Conservation (phyloP, 768 basidiomycete genomes). For the Pleurotus citrinopileatus region DNA sequence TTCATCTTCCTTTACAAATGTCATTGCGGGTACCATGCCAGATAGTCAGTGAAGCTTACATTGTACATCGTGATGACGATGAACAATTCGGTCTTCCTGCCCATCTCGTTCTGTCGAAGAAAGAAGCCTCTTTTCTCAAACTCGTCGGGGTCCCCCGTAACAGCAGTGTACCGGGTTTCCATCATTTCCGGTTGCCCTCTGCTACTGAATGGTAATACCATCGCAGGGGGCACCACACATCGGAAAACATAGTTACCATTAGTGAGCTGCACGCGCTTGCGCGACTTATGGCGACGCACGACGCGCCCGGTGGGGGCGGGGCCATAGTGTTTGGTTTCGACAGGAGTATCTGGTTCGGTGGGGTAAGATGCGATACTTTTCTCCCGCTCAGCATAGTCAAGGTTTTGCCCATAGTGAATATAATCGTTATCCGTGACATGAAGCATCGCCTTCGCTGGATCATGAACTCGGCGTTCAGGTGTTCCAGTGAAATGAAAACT, state of each 20-base stretch:
- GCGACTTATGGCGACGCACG: conserved; percentile 67
- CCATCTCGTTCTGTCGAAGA: conserved; percentile 77
- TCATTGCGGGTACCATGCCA: conserved; percentile 9
- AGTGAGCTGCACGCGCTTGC: conserved; percentile 79
- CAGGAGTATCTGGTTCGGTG: conserved; percentile 47
- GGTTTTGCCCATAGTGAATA: conserved; percentile 25
- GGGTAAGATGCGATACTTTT: conserved; percentile 37
- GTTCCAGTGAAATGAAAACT: conserved; percentile 54
- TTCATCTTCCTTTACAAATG: conserved; percentile 68
- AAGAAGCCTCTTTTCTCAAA: conserved; percentile 84
- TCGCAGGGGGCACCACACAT: conserved; percentile 77
- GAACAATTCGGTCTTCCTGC: conserved; percentile 84
- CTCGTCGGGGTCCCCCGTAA: conserved; percentile 92
- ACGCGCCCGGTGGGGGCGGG: conserved; percentile 83
- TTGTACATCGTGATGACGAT: conserved; percentile 98
- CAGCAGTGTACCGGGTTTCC: conserved; percentile 78
- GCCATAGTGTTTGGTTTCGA: conserved; percentile 81
- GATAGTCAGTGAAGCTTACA: conserved; percentile 37
- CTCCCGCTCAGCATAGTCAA: conserved; percentile 41
- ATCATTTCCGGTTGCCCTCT: conserved; percentile 70
- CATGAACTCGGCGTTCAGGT: conserved; percentile 23
- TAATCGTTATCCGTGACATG: conserved; percentile 15
- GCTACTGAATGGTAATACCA: conserved; percentile 61
- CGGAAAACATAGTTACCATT: conserved; percentile 89
- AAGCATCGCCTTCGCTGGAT: conserved; percentile 38